These are phyloP conservation scores for Fragaria nilgerrensis DNA, from an alignment of 306 rosid genomes.

Conservation along the genomic window DNA sequence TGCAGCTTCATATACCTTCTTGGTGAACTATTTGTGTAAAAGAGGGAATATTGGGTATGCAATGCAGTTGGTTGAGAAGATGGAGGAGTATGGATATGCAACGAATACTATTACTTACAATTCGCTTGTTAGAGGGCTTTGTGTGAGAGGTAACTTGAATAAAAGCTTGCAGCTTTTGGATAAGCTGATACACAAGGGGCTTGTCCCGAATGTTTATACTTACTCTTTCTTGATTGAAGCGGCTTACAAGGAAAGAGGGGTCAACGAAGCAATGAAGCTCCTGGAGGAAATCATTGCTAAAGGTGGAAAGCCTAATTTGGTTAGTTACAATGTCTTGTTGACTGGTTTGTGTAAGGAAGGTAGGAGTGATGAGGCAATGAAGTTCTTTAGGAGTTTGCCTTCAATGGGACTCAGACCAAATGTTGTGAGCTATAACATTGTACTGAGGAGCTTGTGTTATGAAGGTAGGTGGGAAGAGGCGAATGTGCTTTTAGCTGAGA, in stretches of 20 bases:
- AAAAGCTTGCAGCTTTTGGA: conserved; percentile 75
- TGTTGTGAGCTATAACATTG: conserved; percentile 87
- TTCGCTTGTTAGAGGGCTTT: conserved; percentile 73
- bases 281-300: conserved; percentile 71
- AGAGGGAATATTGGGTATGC: conserved; percentile 87
- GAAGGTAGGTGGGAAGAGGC: conserved; percentile 91
- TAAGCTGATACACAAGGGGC: conserved; percentile 60
- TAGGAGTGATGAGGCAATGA: conserved; percentile 77
- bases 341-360: conserved; percentile 92
- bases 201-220: conserved; percentile 77
- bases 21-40: conserved; percentile 71
- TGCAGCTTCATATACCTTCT: conserved; percentile 60
- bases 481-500: conserved; percentile 64
- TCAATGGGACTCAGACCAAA: conserved; percentile 67
- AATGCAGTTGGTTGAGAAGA: conserved; percentile 80
- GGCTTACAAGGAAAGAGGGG: conserved; percentile 87
- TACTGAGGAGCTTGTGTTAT: conserved; percentile 62
- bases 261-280: conserved; percentile 66
- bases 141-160: conserved; percentile 65
- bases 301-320: conserved; percentile 82
- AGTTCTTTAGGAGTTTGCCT: conserved; percentile 67
- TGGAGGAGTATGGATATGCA: conserved; percentile 69
- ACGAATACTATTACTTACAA: conserved; percentile 67
- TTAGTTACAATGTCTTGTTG: conserved; percentile 76
- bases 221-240: conserved; percentile 77